A percentile compares a stretch with the other conserved stretches of the same genome.
Conservation (phyloP, 306 rosid genomes). For the Corylus americana region DNA sequence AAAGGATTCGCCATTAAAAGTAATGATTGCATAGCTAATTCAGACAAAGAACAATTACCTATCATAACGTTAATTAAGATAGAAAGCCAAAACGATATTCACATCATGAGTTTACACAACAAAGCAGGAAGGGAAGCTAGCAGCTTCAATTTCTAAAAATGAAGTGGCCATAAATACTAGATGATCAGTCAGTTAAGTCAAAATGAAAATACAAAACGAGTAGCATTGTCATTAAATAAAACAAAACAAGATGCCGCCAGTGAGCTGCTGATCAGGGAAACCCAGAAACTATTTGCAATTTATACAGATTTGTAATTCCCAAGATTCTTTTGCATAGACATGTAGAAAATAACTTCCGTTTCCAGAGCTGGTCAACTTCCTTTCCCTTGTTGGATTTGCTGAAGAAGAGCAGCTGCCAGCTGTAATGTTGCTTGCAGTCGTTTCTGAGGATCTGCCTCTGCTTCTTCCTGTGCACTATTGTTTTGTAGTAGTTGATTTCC, state of each 20-base stretch:
- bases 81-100: not conserved
- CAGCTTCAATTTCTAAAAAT: not conserved
- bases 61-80: not conserved
- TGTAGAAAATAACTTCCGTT: not conserved
- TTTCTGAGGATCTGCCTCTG: constrained; percentile 80
- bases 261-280: not conserved
- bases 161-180: not conserved
- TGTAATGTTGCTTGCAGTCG: constrained; percentile 92
- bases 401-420: constrained; percentile 93
- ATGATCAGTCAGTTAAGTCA: not conserved
- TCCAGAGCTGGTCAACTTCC: constrained; percentile 46
- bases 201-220: not conserved
- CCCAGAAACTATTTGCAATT: constrained; percentile 1
- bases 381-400: constrained; percentile 90
- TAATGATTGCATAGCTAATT: not conserved
- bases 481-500: constrained; percentile 53
- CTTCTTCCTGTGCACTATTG: constrained; percentile 43
- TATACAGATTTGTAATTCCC: not conserved
- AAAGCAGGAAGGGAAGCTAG: not conserved
- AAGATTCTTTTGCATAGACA: not conserved
- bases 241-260: not conserved
- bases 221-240: not conserved
- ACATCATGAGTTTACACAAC: not conserved
- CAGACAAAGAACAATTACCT: not conserved
- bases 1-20: not conserved